phyloP scores from a whole-genome alignment of 2,329 filamentous ascomycete species.

The Clonostachys chloroleuca region DNA sequence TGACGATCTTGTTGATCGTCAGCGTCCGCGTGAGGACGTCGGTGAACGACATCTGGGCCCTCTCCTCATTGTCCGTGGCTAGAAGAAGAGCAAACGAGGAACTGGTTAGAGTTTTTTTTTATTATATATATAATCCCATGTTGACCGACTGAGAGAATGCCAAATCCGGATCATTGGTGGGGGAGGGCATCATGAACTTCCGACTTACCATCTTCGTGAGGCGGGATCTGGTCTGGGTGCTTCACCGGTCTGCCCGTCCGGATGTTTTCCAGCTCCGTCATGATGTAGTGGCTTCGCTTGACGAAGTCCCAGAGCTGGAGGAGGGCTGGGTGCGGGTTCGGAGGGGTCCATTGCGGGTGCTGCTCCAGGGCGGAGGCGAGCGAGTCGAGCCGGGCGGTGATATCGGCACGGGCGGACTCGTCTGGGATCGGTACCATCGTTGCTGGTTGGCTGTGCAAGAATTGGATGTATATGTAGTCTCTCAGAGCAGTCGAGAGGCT shows the following conservation, averaged over 20 bases:
- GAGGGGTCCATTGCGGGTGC: slow-evolving; percentile 18
- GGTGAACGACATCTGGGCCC: slow-evolving; percentile 10
- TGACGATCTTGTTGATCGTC: slow-evolving; percentile 23
- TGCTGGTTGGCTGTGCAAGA: neutral
- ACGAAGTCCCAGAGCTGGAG: slow-evolving; percentile 35
- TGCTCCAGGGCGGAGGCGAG: slow-evolving; percentile 20
- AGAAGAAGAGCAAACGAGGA: neutral
- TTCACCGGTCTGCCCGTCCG: slow-evolving; percentile 20
- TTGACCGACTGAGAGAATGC: too few species aligned
- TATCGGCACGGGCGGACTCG: slow-evolving; percentile 12
- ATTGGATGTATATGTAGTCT: too few species aligned
- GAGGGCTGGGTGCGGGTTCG: slow-evolving; percentile 21
- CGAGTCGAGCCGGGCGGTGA: slow-evolving; percentile 15
- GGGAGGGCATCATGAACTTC: too few species aligned
- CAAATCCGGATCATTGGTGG: too few species aligned
- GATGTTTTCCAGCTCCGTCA: slow-evolving; percentile 32
- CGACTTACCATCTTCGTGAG: slow-evolving; percentile 14
- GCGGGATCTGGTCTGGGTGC: slow-evolving; percentile 27
- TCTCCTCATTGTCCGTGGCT: slow-evolving; percentile 3
- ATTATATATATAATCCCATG: too few species aligned
- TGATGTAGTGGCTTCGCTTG: slow-evolving; percentile 32
- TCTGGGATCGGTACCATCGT: slow-evolving; percentile 12
- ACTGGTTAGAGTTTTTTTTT: too few species aligned
- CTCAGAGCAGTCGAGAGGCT: too few species aligned
- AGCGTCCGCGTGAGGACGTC: slow-evolving; percentile 21